phyloP scores from a whole-genome alignment of 164 flowering plant species.

The Chimonanthus salicifolius region DNA sequence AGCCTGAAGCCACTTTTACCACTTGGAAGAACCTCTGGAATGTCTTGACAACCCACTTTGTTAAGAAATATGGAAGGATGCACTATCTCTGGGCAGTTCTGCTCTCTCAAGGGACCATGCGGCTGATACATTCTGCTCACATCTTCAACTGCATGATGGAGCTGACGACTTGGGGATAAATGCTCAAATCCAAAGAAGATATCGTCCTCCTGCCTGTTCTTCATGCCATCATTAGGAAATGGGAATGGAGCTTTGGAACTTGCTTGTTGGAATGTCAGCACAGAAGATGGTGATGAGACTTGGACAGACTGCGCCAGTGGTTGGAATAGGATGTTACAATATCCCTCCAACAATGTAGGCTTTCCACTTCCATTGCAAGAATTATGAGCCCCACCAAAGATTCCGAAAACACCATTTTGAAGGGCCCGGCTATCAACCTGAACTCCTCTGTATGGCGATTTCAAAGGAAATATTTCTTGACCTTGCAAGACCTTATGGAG shows the following conservation, averaged over 20 bases:
- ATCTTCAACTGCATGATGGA: conserved; percentile 7
- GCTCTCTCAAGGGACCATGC: conserved; percentile 15
- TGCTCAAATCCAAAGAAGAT: conserved; percentile 10
- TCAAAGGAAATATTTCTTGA: conserved; percentile 68
- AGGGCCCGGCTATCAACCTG: conserved; percentile 20
- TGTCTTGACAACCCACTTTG: conserved; percentile 21
- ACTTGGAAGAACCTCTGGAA: conserved; percentile 23
- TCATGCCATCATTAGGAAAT: conserved; percentile 5
- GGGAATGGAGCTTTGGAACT: conserved; percentile 21
- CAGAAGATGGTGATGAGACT: conserved; percentile 72
- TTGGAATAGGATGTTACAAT: conserved; percentile 18
- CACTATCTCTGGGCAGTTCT: conserved; percentile 15
- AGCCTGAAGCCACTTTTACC: conserved; percentile 46
- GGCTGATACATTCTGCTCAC: background rate
- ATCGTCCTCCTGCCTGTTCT: conserved; percentile 16
- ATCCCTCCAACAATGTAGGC: conserved; percentile 29
- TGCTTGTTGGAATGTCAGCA: conserved; percentile 62
- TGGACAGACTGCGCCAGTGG: conserved; percentile 26
- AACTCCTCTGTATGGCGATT: conserved; percentile 30
- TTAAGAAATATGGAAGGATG: conserved; percentile 8
- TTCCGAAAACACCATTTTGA: conserved; percentile 28
- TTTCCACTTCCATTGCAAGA: conserved; percentile 32
- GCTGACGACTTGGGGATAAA: conserved; percentile 12
- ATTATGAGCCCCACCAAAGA: conserved; percentile 27
- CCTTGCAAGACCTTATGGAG: conserved; percentile 99